Conservation (phyloP, 2,329 filamentous ascomycete genomes). For the Pseudogymnoascus sp. region DNA sequence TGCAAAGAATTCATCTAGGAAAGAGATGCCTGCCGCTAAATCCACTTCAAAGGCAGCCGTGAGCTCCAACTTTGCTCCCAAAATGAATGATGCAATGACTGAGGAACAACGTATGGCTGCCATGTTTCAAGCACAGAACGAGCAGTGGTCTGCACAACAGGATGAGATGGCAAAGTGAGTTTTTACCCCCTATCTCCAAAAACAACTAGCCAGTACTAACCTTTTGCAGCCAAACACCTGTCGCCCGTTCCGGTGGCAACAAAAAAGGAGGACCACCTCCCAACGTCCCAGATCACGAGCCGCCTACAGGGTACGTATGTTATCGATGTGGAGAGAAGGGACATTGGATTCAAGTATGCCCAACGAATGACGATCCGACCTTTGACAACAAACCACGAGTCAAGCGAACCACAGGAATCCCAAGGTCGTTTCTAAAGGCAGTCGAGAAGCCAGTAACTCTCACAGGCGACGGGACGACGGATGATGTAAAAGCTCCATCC, state of each 20-base stretch:
- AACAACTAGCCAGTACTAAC: slow-evolving; percentile 29
- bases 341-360: slow-evolving; percentile 98
- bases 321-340: slow-evolving; percentile 95
- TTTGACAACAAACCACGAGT: slow-evolving; percentile 90
- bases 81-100: slow-evolving; percentile 73
- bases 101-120: slow-evolving; percentile 92
- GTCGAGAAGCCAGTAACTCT: slow-evolving; percentile 82
- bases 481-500: slow-evolving; percentile 72
- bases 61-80: slow-evolving; percentile 44
- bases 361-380: slow-evolving; percentile 95
- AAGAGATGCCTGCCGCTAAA: slow-evolving; percentile 54
- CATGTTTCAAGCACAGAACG: slow-evolving; percentile 82
- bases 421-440: slow-evolving; percentile 88
- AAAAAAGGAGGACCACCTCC: slow-evolving; percentile 42
- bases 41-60: slow-evolving; percentile 47
- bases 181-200: slow-evolving; percentile 31
- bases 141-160: slow-evolving; percentile 89
- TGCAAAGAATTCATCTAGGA: slow-evolving; percentile 71
- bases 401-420: slow-evolving; percentile 94
- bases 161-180: slow-evolving; percentile 79
- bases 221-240: slow-evolving; percentile 49
- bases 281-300: slow-evolving; percentile 84
- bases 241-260: slow-evolving; percentile 56
- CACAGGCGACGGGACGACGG: slow-evolving; percentile 65
- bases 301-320: slow-evolving; percentile 89